Evolutionary conservation across 1,139 yeast species (phyloP), one percentile per base, ranked within the genome.

Genomic region (Taiozyma sp.): DNA sequence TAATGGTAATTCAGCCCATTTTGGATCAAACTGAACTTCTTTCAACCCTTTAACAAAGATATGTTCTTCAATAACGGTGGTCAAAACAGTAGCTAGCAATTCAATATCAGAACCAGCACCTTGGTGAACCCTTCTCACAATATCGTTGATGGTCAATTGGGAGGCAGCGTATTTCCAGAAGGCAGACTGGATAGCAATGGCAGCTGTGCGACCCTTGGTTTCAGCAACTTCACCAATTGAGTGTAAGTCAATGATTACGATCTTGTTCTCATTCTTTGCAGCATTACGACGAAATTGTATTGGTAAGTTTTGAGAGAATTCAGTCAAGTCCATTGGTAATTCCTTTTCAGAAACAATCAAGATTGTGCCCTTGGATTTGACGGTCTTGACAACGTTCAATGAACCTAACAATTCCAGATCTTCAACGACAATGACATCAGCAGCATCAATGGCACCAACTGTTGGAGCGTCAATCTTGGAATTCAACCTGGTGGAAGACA

Each of bases 71-170:
- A 85, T 77, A 49, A 88, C 80, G 58, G 81, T 82, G 55, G 87
- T 86, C 61, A 88, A 79, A 45, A 89, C 95, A 19, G 91, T 85
- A 29, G 91, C 95, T 59, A 88, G 79, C 53, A 88, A 76, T 69
- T 88, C 97, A 55, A 88, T 86, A 53, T 84, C 89, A 52, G 85
- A 80, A 50, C 96, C 95, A 56, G 85, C 84, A 26, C 95, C 85
- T 65, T 85, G 88, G 65, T 86, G 81, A 61, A 89, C 80, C 68
- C 85, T 85, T 68, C 88, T 85, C 53, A 88, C 90, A 59, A 86
- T 77, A 45, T 83, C 83, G 47, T 83, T 85, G 47, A 72, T 66
- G 43, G 77, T 76, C 46, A 84, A 75, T 49, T 77, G 76, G 9
- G 90, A 88, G 54, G 77, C 79, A 7, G 88, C 79, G 42, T 77